Base-by-base conservation (phyloP, 164 flowering plant genomes). In the Magnolia changhungtana region DNA sequence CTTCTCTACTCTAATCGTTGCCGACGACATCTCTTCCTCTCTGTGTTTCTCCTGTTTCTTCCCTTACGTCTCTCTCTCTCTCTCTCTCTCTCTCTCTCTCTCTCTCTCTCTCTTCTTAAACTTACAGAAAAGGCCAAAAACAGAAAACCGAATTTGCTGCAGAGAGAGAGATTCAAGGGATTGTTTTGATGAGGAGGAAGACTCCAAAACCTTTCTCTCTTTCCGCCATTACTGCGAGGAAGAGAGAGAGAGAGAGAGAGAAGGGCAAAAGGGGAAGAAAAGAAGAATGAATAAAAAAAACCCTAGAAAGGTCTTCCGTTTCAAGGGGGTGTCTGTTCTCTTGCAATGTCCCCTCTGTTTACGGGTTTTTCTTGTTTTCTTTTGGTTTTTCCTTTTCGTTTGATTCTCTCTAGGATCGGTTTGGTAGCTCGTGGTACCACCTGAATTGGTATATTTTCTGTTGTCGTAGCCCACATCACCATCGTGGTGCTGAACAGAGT, bases 1-100 rank as follows among this genome's bases (percentile, higher is more conserved):
- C 84, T 95, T 95, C 55, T 93, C 97, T 8, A 95, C 99, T 7
- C 88, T 83, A 37, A 89, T 90, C 2, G 91, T 83, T n/a, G 90
- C 92, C 49, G 88, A 81, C 8, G 93, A 85, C 85, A 78, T 87
- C 84, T 79, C 64, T 78, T 84, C 64, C 86, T 84, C 24, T 13
- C 69, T 24, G 24, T 24, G 24, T 66, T 9, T 24, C 31, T 11
- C 13, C 45, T 21, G 4, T 63, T n/a, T 18, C 37, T 24, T 20
- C 8, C 29, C 29, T 23, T 65, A 11, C 21, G 19, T 55, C 4
- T 55, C 61, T 8, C 1, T 0, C 45, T 37, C 7, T 5, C 7
- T 37, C 45, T 37, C 45, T 37, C 45, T 37, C 45, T 37, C 45
- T 37, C 45, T 37, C 45, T 37, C 45, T 55, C 10, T 55, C 61